Percentiles rank a stretch among this genome's conserved stretches.
Conservation (phyloP, 495 filamentous ascomycete species). For the Copromyces sp. region DNA sequence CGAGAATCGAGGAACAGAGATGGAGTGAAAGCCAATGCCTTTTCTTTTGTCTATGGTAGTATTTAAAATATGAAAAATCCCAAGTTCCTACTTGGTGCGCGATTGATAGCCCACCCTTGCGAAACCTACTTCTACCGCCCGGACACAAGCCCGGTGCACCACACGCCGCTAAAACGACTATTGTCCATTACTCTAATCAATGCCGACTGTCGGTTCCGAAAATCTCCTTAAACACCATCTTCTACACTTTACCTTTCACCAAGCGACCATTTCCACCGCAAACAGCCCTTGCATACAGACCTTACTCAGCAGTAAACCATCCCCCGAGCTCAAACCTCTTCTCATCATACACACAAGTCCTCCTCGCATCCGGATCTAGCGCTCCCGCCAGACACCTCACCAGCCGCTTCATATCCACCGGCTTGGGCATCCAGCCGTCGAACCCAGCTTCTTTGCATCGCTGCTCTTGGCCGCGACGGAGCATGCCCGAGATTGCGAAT, state of each 20-base stretch:
- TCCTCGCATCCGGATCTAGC: constrained; percentile 3
- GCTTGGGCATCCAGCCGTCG: constrained; percentile 71
- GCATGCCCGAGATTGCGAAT: constrained; percentile 14
- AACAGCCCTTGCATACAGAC: background rate
- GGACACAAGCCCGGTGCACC: background rate
- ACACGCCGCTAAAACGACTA: background rate
- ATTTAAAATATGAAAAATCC: background rate
- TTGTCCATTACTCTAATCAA: background rate
- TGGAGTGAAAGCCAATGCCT: background rate
- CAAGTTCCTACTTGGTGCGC: background rate
- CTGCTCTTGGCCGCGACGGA: constrained; percentile 13
- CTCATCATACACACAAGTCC: constrained; percentile 6
- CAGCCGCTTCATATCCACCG: constrained; percentile 47
- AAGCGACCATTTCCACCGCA: background rate
- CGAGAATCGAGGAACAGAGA: background rate
- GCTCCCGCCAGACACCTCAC: constrained; percentile 7
- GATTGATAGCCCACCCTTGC: background rate
- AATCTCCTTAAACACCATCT: background rate
- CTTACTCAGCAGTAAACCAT: constrained; percentile 7
- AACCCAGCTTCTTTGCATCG: constrained; percentile 22
- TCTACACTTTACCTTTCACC: background rate
- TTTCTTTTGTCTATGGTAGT: background rate
- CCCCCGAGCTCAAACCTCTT: constrained; percentile 13
- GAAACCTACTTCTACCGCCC: background rate
- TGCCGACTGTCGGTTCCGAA: too few relatives aligned